Evolutionary conservation across 1,284 basidiomycete species (phyloP), one percentile per base, ranked within the genome.

Genomic region (Moniliella sp.): DNA sequence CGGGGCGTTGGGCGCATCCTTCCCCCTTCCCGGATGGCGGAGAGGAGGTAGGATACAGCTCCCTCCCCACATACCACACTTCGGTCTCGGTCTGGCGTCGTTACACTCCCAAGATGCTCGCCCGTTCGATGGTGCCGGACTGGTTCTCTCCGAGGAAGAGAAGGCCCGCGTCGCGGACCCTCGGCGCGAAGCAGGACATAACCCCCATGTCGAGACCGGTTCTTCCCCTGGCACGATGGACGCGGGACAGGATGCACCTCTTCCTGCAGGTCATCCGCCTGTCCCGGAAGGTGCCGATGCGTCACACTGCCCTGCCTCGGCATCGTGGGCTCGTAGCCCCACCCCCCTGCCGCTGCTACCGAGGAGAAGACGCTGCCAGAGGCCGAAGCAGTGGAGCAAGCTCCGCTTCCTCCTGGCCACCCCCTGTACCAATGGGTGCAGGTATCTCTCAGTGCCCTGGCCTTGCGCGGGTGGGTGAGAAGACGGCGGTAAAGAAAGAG

Each of bases 61-160:
- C 43, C 27, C 36, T 59, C 0, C 56, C 56, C 2, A 32, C 38
- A 5, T 18, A 39, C 10, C 56, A 57, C 26, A 42, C 52, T 4
- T 40, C 46, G 15, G 41, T 40, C 4, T 37, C 41, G 25, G 43
- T 44, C 12, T 57, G 52, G 48, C 45, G 36, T 1, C 39, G 33
- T 28, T 59, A 54, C 35, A 57, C 52, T 1, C 56, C 56, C 3
- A 42, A 45, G 18, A 56, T 52, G 4, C 42, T 59, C 1, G 56
- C 54, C 2, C 34, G 53, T 14, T 46, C 35, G 27, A 54, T 57
- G 25, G 56, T 54, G 4, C 49, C 45, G 4, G 48, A 40, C n/a
- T 34, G 32, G 3, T 23, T 12, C 4, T 11, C 17, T 10, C 25
- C 11, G 14, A n/a, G 25, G 15, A 15, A 21, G 3, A n/a, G 8